Evolutionary conservation across 1,284 basidiomycete species (phyloP).

Genomic region (Mrakiaceae sp.): DNA sequence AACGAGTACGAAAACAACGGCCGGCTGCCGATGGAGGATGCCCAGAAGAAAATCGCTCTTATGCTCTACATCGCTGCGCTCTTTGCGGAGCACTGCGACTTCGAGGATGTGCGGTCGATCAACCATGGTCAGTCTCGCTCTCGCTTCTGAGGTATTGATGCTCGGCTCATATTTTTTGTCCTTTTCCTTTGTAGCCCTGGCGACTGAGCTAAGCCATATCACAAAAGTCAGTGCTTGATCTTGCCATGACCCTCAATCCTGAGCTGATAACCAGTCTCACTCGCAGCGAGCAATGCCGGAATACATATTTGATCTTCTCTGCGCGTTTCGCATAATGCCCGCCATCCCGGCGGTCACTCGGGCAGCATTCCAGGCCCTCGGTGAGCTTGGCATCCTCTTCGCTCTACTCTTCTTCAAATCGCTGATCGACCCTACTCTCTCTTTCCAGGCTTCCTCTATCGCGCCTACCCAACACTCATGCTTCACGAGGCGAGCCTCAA

Average conservation of each 20-base stretch:
- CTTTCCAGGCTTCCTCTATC: constrained; percentile 66
- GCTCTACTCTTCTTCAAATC: background rate
- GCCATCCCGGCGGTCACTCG: constrained; percentile 24
- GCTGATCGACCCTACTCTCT: background rate
- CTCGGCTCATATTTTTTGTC: background rate
- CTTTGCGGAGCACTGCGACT: constrained; percentile 76
- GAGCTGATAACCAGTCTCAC: background rate
- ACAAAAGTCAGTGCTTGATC: constrained; percentile 40
- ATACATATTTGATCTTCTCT: constrained; percentile 60
- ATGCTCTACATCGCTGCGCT: constrained; percentile 72
- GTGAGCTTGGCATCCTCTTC: constrained; percentile 34
- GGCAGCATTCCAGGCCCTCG: constrained; percentile 54
- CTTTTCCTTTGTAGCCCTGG: constrained; percentile 38
- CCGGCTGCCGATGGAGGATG: constrained; percentile 7
- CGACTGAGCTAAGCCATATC: constrained; percentile 49
- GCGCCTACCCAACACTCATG: constrained; percentile 83
- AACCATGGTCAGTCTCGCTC: constrained; percentile 40
- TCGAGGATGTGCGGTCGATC: constrained; percentile 60
- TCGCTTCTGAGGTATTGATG: background rate
- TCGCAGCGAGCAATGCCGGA: constrained; percentile 53
- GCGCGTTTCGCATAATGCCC: constrained; percentile 35
- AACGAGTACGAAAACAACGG: constrained; percentile 17
- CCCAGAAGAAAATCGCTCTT: constrained; percentile 32
- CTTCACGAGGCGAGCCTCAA: constrained; percentile 57
- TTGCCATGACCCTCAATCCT: background rate